These are phyloP conservation scores for Talinum fruticosum DNA, from an alignment of 148 eudicot species.

Conservation along the genomic window DNA sequence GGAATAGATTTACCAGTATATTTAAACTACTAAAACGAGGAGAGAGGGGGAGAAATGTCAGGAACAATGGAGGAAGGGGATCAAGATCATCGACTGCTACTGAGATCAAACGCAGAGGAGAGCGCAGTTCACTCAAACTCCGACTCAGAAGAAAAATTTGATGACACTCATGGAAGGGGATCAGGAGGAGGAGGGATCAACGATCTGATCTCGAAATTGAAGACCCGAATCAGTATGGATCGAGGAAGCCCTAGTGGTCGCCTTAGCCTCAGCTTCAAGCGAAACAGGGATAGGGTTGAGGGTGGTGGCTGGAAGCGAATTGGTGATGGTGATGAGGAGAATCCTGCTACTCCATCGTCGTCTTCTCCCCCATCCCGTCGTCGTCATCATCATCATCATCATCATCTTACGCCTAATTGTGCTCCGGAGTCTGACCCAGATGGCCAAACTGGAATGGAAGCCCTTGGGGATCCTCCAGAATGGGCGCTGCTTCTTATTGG, in stretches of 20 bases:
- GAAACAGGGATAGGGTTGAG: background rate
- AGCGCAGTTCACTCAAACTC: background rate
- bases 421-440: constrained; percentile 10
- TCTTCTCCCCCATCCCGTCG: background rate
- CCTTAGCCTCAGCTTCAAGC: constrained; percentile 1
- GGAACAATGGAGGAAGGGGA: background rate
- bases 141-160: background rate
- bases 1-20: too few species aligned
- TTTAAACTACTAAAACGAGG: too few species aligned
- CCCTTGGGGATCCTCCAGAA: constrained; percentile 72
- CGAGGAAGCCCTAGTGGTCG: constrained; percentile 3
- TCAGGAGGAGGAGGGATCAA: background rate
- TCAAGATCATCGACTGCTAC: constrained; percentile 3
- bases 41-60: background rate
- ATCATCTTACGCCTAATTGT: background rate
- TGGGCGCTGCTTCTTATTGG: constrained; percentile 93
- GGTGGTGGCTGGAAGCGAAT: constrained; percentile 2
- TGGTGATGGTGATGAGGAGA: background rate
- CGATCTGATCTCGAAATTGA: constrained; percentile 7
- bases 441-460: constrained; percentile 29
- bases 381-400: background rate
- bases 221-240: constrained; percentile 2
- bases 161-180: background rate
- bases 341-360: background rate
- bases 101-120: background rate